Evolutionary conservation across 305 asterid species (phyloP).

Genomic region (Rubia balearica): DNA sequence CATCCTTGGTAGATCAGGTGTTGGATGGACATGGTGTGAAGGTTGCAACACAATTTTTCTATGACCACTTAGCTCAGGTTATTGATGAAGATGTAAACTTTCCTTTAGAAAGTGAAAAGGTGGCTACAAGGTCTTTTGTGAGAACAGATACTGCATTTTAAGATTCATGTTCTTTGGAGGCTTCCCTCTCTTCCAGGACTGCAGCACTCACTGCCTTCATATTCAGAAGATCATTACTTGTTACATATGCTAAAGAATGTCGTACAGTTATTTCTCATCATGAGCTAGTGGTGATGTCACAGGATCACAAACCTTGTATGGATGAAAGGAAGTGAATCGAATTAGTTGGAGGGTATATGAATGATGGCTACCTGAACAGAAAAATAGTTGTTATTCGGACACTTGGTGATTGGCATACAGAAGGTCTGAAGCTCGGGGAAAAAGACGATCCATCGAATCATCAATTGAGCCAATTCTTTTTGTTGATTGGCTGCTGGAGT

Average conservation of each 20-base stretch:
- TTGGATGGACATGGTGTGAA: slow-evolving; percentile 94
- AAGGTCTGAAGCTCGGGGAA: slow-evolving; percentile 62
- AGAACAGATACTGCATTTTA: slow-evolving; percentile 71
- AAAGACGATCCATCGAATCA: slow-evolving; percentile 51
- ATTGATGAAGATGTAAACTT: slow-evolving; percentile 75
- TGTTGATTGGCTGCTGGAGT: no score
- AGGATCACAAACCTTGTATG: slow-evolving; percentile 65
- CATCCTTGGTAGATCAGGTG: slow-evolving; percentile 38
- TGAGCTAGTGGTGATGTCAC: slow-evolving; percentile 72
- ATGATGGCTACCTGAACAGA: slow-evolving; percentile 70
- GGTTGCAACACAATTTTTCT: slow-evolving; percentile 76
- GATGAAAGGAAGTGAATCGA: slow-evolving; percentile 59
- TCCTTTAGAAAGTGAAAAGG: slow-evolving; percentile 81
- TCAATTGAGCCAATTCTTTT: no score
- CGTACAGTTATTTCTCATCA: slow-evolving; percentile 71
- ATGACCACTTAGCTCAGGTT: slow-evolving; percentile 69
- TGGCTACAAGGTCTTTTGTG: slow-evolving; percentile 59
- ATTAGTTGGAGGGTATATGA: slow-evolving; percentile 68
- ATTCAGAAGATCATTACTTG: slow-evolving; percentile 80
- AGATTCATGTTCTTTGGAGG: slow-evolving; percentile 56
- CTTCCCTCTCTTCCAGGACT: slow-evolving; percentile 71
- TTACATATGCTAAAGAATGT: slow-evolving; percentile 90
- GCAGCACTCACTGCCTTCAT: slow-evolving; percentile 88
- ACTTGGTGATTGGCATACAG: slow-evolving; percentile 79
- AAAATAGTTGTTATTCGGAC: slow-evolving; percentile 76